Base-by-base conservation (phyloP, 164 flowering plant species). In the Kalanchoe fedtschenkoi region DNA sequence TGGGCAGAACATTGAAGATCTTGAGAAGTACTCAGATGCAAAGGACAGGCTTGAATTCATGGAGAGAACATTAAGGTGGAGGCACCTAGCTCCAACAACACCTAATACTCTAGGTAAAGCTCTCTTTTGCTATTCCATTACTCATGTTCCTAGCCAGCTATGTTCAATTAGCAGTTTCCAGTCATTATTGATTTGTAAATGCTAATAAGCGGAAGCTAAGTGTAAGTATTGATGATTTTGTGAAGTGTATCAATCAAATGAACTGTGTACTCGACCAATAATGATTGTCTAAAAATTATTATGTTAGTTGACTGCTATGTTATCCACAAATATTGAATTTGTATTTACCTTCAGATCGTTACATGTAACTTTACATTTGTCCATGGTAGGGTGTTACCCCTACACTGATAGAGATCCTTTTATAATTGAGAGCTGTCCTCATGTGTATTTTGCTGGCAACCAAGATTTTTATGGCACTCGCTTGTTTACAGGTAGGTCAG, bases 61-160 rank as follows among this genome's bases (percentile, higher is more conserved):
- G 88, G 99, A 95, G 67, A 80, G 99, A 75, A 91, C 97, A 55
- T 74, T 90, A 68, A 87, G 75, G 68, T 95, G 99, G 97, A 88
- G 97, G 72, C 97, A 91, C 78, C 59, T 95, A 61, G 99, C 97
- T 63, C 99, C 99, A 56, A 88, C 97, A 33, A 78, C 97, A 53
- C 99, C 99, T 32, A 88, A 85, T 74, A 95, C 99, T 39, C 91
- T 95, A 61, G 99, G 97, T 88, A 71, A 66, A 62, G 0, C 59
- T 32, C 44, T 19, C 51, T 32, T 47, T 0, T 37, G 8, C 13
- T 37, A 37, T 15, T 9, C 11, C 39, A 37, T 11, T 37, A 37
- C 13, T 37, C 11, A 37, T 47, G 29, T 7, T 47, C 26, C 54
- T 22, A 14, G 21, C 8, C 11, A 26, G 1, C 1, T 26, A 11